Evolutionary conservation across 208 protist genomes (phyloP).

Genomic region (Spironucleus salmonicida): DNA sequence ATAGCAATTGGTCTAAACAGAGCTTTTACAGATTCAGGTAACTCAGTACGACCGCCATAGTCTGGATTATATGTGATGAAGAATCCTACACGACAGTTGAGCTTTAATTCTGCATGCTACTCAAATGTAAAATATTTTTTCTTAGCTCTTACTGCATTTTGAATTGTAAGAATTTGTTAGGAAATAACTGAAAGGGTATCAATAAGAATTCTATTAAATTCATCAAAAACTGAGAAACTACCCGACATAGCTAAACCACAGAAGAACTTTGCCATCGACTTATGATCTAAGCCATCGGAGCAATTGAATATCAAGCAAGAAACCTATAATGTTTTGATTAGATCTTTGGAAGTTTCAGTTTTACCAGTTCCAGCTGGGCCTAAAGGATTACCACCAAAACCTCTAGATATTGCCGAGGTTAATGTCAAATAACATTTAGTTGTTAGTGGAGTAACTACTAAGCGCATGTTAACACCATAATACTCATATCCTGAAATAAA

Average conservation of each 20-base stretch:
- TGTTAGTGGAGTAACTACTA: conserved; percentile 89
- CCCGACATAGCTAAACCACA: conserved; percentile 81
- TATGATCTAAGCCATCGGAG: conserved; percentile 91
- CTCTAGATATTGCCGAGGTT: conserved; percentile 74
- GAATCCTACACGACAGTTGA: conserved; percentile 51
- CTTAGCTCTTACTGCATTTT: conserved; percentile 31
- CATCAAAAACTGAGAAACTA: conserved; percentile 90
- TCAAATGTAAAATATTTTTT: conserved; percentile 63
- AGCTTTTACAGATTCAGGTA: conserved; percentile 90
- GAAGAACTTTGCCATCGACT: conserved; percentile 91
- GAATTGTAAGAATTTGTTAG: conserved; percentile 50
- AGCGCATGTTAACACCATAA: conserved; percentile 70
- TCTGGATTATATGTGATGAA: conserved; percentile 64
- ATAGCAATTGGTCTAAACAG: conserved; percentile 94
- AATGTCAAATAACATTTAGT: conserved; percentile 92
- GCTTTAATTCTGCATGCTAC: conserved; percentile 38
- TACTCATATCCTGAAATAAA: conserved; percentile 93
- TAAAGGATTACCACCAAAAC: conserved; percentile 70
- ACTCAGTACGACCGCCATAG: conserved; percentile 55
- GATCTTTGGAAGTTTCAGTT: conserved; percentile 92
- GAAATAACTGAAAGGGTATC: conserved; percentile 56
- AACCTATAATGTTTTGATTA: conserved; percentile 82
- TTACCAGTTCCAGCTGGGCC: conserved; percentile 85
- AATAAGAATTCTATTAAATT: conserved; percentile 57
- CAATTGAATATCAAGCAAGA: conserved; percentile 93